Percentiles rank a stretch among this genome's conserved stretches.
Conservation (phyloP, 768 basidiomycete species). For the Hydnomerulius pinastri region DNA sequence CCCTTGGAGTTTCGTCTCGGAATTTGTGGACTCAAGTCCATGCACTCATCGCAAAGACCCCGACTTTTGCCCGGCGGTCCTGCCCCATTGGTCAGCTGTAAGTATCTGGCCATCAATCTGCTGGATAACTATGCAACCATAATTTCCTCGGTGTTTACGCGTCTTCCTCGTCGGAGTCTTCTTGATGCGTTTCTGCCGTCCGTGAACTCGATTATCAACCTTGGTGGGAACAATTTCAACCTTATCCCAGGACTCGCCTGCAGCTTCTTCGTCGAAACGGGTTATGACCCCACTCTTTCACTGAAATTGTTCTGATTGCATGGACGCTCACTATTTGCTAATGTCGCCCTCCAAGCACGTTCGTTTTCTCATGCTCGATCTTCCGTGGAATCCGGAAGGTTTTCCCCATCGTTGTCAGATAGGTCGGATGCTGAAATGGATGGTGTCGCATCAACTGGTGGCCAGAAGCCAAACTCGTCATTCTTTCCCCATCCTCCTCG, state of each 20-base stretch:
- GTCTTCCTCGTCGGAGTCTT: background rate
- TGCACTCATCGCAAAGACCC: background rate
- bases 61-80: conserved; percentile 1
- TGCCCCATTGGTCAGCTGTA: background rate
- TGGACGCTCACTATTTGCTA: background rate
- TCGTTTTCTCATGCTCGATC: conserved; percentile 2
- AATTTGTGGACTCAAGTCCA: background rate
- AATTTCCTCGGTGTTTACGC: background rate
- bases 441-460: background rate
- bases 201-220: background rate
- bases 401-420: background rate
- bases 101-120: background rate
- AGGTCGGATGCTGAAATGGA: background rate
- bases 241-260: background rate
- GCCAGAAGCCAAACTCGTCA: background rate
- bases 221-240: conserved; percentile 6
- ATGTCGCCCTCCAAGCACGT: background rate
- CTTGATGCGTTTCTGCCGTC: conserved; percentile 5
- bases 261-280: background rate
- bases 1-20: background rate
- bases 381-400: conserved; percentile 8
- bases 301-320: background rate
- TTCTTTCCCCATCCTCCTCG: background rate
- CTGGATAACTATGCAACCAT: background rate
- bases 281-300: background rate